Conservation (phyloP, 768 basidiomycete species). For the Lactarius hengduanensis region DNA sequence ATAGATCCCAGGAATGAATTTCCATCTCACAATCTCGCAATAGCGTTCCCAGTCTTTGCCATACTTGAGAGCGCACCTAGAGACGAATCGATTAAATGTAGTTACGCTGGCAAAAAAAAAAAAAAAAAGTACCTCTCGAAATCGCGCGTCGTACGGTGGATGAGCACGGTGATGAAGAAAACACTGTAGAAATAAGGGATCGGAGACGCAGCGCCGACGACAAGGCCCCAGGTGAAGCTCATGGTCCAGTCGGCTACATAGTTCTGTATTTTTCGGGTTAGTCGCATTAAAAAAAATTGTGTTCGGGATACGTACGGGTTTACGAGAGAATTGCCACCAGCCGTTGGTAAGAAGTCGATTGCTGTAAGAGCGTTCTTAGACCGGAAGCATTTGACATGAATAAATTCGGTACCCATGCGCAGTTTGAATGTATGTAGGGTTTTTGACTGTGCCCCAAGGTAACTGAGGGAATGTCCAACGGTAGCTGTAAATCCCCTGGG, state of each 20-base stretch:
- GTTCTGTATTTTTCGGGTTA: slow-evolving; percentile 48
- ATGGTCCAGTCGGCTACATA: slow-evolving; percentile 93
- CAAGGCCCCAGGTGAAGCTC: slow-evolving; percentile 81
- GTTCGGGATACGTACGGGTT: slow-evolving; percentile 63
- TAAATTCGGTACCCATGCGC: slow-evolving; percentile 68
- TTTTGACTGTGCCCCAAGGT: slow-evolving; percentile 74
- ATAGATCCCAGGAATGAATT: slow-evolving; percentile 87
- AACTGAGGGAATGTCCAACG: slow-evolving; percentile 94
- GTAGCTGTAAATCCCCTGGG: slow-evolving; percentile 79
- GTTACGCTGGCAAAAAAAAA: not conserved
- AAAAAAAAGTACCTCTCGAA: slow-evolving; percentile 74
- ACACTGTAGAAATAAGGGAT: slow-evolving; percentile 97
- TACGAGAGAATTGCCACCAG: slow-evolving; percentile 93
- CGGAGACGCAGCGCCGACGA: slow-evolving; percentile 69
- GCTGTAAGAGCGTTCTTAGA: slow-evolving; percentile 38
- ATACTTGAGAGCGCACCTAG: slow-evolving; percentile 78
- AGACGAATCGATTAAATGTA: slow-evolving; percentile 18
- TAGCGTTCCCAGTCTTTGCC: slow-evolving; percentile 94
- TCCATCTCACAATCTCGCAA: slow-evolving; percentile 83
- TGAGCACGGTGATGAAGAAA: slow-evolving; percentile 92
- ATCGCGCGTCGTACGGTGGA: slow-evolving; percentile 90
- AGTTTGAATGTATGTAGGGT: slow-evolving; percentile 92
- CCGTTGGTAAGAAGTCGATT: slow-evolving; percentile 90
- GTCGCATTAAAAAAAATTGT: not conserved
- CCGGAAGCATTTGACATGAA: not conserved